Evolutionary conservation across 768 basidiomycete species (phyloP), one percentile per base, ranked within the genome.

Genomic region (Suillus brevipes): DNA sequence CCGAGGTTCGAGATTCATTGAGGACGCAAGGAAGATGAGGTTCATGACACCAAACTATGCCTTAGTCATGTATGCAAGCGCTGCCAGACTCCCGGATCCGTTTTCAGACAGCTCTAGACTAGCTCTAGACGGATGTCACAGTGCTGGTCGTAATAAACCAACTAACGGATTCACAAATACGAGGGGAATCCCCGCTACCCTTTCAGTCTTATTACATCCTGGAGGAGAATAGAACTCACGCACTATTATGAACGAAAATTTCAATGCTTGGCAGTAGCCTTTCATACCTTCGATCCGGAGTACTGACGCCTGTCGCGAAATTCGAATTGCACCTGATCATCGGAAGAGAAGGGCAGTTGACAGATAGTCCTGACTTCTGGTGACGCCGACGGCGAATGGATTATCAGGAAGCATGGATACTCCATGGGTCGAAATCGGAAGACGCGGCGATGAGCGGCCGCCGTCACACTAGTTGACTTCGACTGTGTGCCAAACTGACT

Each of bases 141-240:
- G 10, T 18, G 28, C 28, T 31, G 31, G 53, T 55, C 53, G 31
- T n/a, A 55, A 36, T 34, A 40, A 37, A 38, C 14, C 13, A 7
- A 34, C 14, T 12, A 18, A 37, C 25, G 37, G 37, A 58, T 5
- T 38, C 37, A 57, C 23, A 37, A 25, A 14, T 16, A 40, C 16
- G 6, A 28, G 58, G 58, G 40, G 58, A 59, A 20, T 59, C 58
- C 40, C 38, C 23, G 38, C 40, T 57, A 57, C 58, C 58, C 28
- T 59, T 31, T 59, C 58, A 42, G 40, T 20, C 40, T 43, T 59
- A 59, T 59, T 42, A 42, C 40, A 42, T 42, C 40, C 28, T 20
- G 40, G 28, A 59, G 40, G 20, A 36, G 34, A 55, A 25, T 20
- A 42, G 58, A 23, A 40, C 57, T 40, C 58, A 42, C 58, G 38